Percentiles rank a stretch among this genome's conserved stretches.
phyloP scores from a whole-genome alignment of 805 yeast species.

The Lipomyces orientalis region DNA sequence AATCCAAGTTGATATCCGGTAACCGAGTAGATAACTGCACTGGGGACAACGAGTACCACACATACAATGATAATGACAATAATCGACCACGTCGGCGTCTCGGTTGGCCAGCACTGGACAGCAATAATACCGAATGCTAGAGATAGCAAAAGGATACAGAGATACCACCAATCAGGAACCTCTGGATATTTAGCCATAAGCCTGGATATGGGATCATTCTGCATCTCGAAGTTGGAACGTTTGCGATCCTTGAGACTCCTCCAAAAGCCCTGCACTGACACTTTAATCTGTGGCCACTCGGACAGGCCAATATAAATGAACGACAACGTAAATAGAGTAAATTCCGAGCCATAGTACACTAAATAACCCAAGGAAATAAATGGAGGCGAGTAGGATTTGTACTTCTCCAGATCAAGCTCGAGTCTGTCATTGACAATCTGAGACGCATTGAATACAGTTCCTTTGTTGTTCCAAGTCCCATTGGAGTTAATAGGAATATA shows the following conservation, averaged over 20 bases:
- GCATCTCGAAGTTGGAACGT: conserved; percentile 3
- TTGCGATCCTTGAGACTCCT: conserved; percentile 47
- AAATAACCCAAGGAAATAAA: conserved; percentile 61
- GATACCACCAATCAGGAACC: conserved; percentile 63
- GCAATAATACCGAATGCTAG: conserved; percentile 44
- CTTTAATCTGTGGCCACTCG: conserved; percentile 42
- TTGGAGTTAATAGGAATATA: conserved; percentile 61
- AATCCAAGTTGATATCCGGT: conserved; percentile 67
- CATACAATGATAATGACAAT: conserved; percentile 59
- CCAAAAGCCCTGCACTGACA: conserved; percentile 62
- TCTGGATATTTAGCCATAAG: conserved; percentile 63
- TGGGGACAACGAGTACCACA: conserved; percentile 63
- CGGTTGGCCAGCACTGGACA: conserved; percentile 51
- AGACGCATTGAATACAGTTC: conserved; percentile 55
- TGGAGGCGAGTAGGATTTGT: conserved; percentile 65
- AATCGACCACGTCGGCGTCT: conserved; percentile 68
- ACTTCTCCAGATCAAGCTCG: conserved; percentile 53
- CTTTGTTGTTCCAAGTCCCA: conserved; percentile 58
- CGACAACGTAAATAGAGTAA: conserved; percentile 59
- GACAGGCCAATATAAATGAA: conserved; percentile 54
- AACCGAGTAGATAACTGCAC: conserved; percentile 65
- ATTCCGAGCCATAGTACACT: conserved; percentile 58
- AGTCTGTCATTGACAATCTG: conserved; percentile 56
- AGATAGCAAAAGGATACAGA: conserved; percentile 54
- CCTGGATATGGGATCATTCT: conserved; percentile 49